These are phyloP conservation scores for Moricandia arvensis DNA, from an alignment of 345 rosid genomes.

Conservation along the genomic window DNA sequence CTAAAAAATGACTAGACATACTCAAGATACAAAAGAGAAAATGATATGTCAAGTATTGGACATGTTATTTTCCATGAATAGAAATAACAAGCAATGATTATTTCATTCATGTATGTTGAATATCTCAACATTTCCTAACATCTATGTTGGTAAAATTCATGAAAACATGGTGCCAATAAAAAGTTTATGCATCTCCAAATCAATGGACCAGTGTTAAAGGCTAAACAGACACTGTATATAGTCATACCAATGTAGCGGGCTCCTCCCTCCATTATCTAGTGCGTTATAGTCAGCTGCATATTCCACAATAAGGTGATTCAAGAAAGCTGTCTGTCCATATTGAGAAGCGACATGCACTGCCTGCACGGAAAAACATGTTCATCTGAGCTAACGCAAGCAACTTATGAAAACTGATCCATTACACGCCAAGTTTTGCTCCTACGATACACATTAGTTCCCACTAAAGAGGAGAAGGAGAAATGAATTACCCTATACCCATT, in stretches of 20 bases:
- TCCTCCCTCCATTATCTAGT: constrained; percentile 84
- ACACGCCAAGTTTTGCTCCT: too few species aligned
- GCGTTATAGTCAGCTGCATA: constrained; percentile 76
- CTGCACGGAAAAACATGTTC: constrained; percentile 24
- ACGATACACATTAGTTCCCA: too few species aligned
- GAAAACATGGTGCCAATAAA: background rate
- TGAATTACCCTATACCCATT: constrained; percentile 67
- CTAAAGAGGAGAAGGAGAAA: background rate
- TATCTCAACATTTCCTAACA: constrained; percentile 13
- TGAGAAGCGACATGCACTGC: constrained; percentile 95
- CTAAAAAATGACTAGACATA: background rate
- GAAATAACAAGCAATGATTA: background rate
- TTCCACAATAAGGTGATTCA: constrained; percentile 67
- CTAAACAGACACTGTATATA: background rate
- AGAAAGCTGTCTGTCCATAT: constrained; percentile 83
- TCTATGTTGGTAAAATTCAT: background rate
- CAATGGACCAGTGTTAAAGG: background rate
- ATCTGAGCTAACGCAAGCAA: background rate
- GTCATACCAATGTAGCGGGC: constrained; percentile 89
- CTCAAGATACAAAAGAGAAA: background rate
- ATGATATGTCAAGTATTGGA: background rate
- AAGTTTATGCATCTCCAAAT: background rate
- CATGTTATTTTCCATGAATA: background rate
- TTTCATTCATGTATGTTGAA: background rate
- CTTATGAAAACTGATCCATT: too few species aligned